A percentile compares a stretch with the other conserved stretches of the same genome.
Evolutionary conservation across 2,329 filamentous ascomycete species (phyloP).

Genomic region (Macroventuria anomochaeta): DNA sequence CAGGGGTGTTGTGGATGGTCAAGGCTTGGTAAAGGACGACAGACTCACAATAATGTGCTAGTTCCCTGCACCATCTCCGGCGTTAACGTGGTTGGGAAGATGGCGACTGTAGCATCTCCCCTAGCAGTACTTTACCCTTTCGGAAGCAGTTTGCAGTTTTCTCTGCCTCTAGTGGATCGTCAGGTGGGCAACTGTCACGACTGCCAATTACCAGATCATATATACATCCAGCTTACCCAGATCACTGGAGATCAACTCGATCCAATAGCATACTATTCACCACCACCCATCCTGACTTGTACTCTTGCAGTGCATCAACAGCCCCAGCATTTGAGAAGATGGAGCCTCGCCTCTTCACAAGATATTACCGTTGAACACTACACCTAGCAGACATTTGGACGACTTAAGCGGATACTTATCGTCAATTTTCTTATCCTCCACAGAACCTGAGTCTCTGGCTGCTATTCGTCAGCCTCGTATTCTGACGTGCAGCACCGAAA

Average conservation of each 20-base stretch:
- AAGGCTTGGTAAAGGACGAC: not conserved
- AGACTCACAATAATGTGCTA: not conserved
- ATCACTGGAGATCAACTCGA: not conserved
- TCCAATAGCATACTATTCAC: not conserved
- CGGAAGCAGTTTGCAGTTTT: not conserved
- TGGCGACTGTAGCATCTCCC: not conserved
- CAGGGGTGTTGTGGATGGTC: not conserved
- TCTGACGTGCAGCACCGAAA: conserved; percentile 37
- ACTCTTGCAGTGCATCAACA: not conserved
- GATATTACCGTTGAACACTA: too few species aligned
- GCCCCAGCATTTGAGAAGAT: not conserved
- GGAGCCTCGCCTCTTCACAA: not conserved
- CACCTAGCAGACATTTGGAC: too few species aligned
- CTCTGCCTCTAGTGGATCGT: not conserved
- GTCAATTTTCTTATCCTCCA: too few species aligned
- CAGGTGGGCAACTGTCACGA: not conserved
- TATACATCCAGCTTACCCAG: not conserved
- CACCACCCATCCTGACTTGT: not conserved
- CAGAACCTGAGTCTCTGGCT: too few species aligned
- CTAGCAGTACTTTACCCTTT: not conserved
- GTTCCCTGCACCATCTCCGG: not conserved
- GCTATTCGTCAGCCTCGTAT: conserved; percentile 22
- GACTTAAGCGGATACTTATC: too few species aligned
- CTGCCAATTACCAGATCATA: not conserved
- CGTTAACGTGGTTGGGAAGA: not conserved